Percentiles rank a stretch among this genome's conserved stretches.
Conservation (phyloP, 192 early-diverging fungal species). For the Coemansia interrupta region DNA sequence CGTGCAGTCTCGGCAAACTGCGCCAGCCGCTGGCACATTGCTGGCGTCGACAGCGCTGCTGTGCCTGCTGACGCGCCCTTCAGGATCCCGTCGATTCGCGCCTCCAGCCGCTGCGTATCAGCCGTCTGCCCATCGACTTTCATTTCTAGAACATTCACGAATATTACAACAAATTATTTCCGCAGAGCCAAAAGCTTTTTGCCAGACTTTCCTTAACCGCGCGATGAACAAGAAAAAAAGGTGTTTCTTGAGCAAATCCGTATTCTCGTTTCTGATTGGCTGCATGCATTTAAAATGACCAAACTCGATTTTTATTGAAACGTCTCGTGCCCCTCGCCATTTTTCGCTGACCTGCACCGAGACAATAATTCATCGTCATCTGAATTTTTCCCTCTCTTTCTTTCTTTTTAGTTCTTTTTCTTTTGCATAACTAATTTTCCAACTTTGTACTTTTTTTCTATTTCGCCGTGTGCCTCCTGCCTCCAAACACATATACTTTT, state of each 20-base stretch:
- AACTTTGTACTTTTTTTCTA: conserved; percentile 5
- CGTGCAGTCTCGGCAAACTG: conserved; percentile 28
- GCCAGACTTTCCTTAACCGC: neutral
- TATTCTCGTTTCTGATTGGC: conserved; percentile 8
- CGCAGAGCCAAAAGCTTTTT: neutral
- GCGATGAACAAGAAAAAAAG: neutral
- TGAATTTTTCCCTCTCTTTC: neutral
- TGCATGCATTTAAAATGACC: neutral
- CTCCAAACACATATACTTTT: conserved; percentile 1
- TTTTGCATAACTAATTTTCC: conserved; percentile 4
- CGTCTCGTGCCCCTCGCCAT: neutral
- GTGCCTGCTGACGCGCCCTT: conserved; percentile 12
- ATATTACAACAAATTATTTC: neutral
- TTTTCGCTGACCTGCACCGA: neutral
- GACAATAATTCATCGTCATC: neutral
- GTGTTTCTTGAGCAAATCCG: neutral
- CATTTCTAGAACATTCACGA: conserved; percentile 6
- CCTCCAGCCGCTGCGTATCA: conserved; percentile 24
- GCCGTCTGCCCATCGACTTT: conserved; percentile 19
- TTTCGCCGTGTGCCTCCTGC: neutral
- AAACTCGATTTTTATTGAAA: conserved; percentile 10
- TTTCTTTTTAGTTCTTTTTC: conserved; percentile 3
- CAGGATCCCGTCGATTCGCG: conserved; percentile 21
- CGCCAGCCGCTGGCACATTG: conserved; percentile 31
- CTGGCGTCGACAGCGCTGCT: conserved; percentile 16